Conservation (phyloP, 768 basidiomycete species). For the Porphyrellus cyaneotinctus region DNA sequence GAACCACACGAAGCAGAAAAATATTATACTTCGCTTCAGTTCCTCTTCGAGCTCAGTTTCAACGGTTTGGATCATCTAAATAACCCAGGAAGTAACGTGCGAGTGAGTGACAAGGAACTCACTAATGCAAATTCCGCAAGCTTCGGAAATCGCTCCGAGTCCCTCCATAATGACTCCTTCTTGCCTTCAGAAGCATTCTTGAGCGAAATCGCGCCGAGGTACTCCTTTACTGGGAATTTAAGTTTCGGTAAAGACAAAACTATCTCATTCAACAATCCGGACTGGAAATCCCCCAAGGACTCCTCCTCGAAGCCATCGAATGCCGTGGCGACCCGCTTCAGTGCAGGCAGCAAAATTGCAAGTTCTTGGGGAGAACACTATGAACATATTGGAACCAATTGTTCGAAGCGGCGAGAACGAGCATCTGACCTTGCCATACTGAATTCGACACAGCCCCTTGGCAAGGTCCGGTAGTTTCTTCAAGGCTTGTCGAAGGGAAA, state of each 20-base stretch:
- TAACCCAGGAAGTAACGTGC: background rate
- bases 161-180: conserved; percentile 68
- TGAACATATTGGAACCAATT: background rate
- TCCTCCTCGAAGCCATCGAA: conserved; percentile 49
- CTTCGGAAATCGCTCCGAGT: conserved; percentile 46
- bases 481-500: conserved; percentile 64
- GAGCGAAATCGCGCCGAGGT: conserved; percentile 55
- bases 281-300: conserved; percentile 54
- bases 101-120: conserved; percentile 19
- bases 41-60: conserved; percentile 73
- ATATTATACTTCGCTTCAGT: conserved; percentile 54
- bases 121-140: conserved; percentile 63
- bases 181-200: conserved; percentile 61
- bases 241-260: conserved; percentile 66
- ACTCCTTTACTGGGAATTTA: conserved; percentile 45
- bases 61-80: conserved; percentile 60
- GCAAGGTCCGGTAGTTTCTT: conserved; percentile 82
- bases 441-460: conserved; percentile 80
- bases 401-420: background rate
- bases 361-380: conserved; percentile 86
- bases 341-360: conserved; percentile 66
- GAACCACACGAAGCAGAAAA: background rate
- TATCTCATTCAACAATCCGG: conserved; percentile 65
- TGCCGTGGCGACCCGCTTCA: conserved; percentile 62
- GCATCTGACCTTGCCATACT: conserved; percentile 76